A percentile compares a stretch with the other conserved stretches of the same genome.
Evolutionary conservation across 1,284 basidiomycete genomes (phyloP).

Genomic region (Cryptococcus sp.): DNA sequence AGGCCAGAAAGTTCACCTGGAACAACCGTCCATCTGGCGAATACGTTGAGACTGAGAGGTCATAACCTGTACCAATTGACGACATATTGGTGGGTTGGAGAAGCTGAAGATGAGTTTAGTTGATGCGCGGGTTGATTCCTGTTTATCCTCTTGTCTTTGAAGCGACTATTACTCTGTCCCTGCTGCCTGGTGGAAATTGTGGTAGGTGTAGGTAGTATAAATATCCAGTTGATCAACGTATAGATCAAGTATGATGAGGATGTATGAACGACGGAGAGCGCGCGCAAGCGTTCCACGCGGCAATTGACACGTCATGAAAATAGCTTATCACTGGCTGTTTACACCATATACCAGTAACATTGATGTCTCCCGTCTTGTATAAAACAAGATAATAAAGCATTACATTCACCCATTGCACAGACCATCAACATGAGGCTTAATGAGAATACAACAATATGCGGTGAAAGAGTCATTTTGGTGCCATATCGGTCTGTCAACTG

Average conservation of each 20-base stretch:
- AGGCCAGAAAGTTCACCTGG: slow-evolving; percentile 57
- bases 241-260: too few relatives aligned
- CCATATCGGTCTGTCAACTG: slow-evolving; percentile 58
- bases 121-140: not conserved
- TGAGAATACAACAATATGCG: slow-evolving; percentile 60
- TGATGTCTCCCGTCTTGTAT: too few relatives aligned
- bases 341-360: too few relatives aligned
- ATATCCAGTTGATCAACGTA: too few relatives aligned
- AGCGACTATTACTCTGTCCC: too few relatives aligned
- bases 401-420: not conserved
- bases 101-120: not conserved
- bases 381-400: too few relatives aligned
- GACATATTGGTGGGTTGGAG: slow-evolving; percentile 59
- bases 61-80: slow-evolving; percentile 96
- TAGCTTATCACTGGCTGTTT: too few relatives aligned
- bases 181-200: too few relatives aligned
- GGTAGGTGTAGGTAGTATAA: too few relatives aligned
- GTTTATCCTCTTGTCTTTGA: not conserved
- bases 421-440: slow-evolving; percentile 60
- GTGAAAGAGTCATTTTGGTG: slow-evolving; percentile 61
- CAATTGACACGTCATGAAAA: too few relatives aligned
- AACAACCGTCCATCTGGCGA: slow-evolving; percentile 98
- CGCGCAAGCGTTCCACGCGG: too few relatives aligned
- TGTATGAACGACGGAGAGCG: too few relatives aligned
- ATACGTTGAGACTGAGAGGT: slow-evolving; percentile 97